Evolutionary conservation across 176 grass and related monocot species (phyloP), one percentile per base, ranked within the genome.

Genomic region (Thalia dealbata): DNA sequence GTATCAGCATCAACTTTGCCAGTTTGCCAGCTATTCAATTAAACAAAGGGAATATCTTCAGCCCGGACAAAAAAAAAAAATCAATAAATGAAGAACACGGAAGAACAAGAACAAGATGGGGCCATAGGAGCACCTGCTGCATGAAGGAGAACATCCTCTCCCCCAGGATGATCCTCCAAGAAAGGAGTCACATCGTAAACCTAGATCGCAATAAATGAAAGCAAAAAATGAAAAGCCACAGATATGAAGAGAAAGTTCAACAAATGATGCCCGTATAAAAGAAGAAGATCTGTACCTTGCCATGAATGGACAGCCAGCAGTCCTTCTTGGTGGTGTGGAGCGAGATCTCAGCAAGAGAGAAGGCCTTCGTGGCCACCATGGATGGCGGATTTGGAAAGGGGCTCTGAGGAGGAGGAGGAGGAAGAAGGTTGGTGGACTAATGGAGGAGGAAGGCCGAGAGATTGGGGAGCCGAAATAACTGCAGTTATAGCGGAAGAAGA

Each of bases 331-430:
- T 54, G 48, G 61, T 55, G 63, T 68, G 75, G 62, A 55, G 75
- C 23, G 75, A 52, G 64, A 77, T 55, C 75, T 77, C 75, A 68
- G 46, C 52, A 42, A 8, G 48, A 7, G 63, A 68, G 62, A 43
- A 68, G 18, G 32, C 54, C 64, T 68, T 14, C 16, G 50, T 43
- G 28, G 46, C 26, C 51, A 22, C 25, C 75, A 77, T 69, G 46
- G 11, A 77, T 69, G 46, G 11, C 68, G 28, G 63, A 76, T 45
- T 27, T 48, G 90, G 61, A 93, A n/a, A n/a, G n/a, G n/a, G n/a
- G n/a, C n/a, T 73, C 51, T 80, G 79, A 43, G 88, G 65, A 1
- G 90, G 11, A 52, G 29, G n/a, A 44, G 21, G 16, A 11, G 64
- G 10, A 42, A 15, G 22, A 10, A 13, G 45, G 0, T 48, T 48